Conservation (phyloP, 805 yeast genomes). For the Metschnikowia picachoensis region DNA sequence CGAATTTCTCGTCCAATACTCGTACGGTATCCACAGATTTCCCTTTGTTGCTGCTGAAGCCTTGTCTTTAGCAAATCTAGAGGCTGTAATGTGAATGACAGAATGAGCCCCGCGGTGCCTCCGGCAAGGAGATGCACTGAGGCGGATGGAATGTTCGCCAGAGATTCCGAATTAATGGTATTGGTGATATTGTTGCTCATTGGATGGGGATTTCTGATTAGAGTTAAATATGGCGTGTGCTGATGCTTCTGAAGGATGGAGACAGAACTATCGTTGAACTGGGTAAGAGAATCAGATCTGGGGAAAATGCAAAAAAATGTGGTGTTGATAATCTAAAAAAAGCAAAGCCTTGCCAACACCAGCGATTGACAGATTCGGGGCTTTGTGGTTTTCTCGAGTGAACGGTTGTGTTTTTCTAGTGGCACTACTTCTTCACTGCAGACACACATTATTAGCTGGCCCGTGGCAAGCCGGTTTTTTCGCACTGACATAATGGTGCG, state of each 20-base stretch:
- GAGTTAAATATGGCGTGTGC: too few species aligned
- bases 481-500: constrained; percentile 8
- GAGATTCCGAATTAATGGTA: not conserved
- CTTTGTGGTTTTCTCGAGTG: too few species aligned
- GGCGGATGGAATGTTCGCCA: constrained; percentile 11
- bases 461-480: constrained; percentile 1
- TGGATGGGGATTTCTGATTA: not conserved
- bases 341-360: too few species aligned
- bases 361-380: too few species aligned
- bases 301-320: too few species aligned
- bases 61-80: constrained; percentile 85
- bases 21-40: constrained; percentile 20
- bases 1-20: constrained; percentile 40
- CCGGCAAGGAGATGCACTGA: constrained; percentile 70
- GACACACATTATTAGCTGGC: not conserved
- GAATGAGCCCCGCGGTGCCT: constrained; percentile 76
- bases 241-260: too few species aligned
- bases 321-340: too few species aligned
- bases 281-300: too few species aligned
- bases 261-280: too few species aligned
- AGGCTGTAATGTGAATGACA: constrained; percentile 82
- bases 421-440: too few species aligned
- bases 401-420: too few species aligned
- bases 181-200: constrained; percentile 3
- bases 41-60: constrained; percentile 53